Evolutionary conservation across 495 filamentous ascomycete species (phyloP), one percentile per base, ranked within the genome.

Genomic region (Trichoderma virens): DNA sequence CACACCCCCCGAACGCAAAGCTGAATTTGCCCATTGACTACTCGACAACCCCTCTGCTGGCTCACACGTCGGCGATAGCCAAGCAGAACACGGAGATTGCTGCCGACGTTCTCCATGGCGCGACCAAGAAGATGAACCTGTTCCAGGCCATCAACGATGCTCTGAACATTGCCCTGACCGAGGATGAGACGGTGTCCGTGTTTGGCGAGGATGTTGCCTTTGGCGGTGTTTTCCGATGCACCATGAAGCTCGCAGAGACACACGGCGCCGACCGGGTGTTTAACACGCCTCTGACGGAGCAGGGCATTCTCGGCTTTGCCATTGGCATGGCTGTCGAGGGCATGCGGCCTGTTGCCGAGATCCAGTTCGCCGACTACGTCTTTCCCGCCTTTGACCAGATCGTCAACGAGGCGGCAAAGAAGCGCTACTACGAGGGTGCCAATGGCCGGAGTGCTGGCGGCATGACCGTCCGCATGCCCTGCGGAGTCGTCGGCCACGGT

Each of bases 141-240:
- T 97, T 92, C 80, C 89, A 94, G 72, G 88, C 94, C 27, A 86
- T 98, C 78, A 97, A 97, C 75, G 86, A 91, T 70, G 93, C 93
- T 16, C 79, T 98, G 13, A 82, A 88, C 34, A 88, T 85, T 45
- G 89, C 94, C 35, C 82, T 98, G n/a, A 81, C 87, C 14, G 84
- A 87, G 18, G 93, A 96, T 67, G 90, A 93, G 64, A 87, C 88
- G 25, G 91, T 95, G 28, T 78, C 97, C 47, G 83, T 98, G 35
- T 98, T 98, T 66, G 94, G 94, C 56, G 94, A 98, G 78, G 94
- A 98, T 73, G 91, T 98, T 27, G 89, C 93, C 39, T 98, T 98
- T 68, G 94, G 94, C 16, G 94, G 94, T 31, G 94, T 98, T 25
- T 98, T 98, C 74, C 88, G 94, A 35, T 97, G 93, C 76, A 93